Evolutionary conservation across 1,284 basidiomycete species (phyloP), one percentile per base, ranked within the genome.

Genomic region (Leccinum cinnamomeum): DNA sequence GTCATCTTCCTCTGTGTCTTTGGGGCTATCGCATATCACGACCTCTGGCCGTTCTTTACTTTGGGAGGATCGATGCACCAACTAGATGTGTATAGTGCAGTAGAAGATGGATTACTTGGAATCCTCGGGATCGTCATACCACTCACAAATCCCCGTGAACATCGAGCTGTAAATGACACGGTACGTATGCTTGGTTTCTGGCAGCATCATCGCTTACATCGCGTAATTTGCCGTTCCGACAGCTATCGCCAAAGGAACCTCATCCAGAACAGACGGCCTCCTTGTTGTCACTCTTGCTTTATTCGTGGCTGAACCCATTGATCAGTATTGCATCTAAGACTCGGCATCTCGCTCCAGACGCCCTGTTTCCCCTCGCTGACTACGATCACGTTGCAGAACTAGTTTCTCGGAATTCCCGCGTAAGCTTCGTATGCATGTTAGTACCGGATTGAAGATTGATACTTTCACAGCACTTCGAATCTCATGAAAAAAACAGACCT

Each of bases 231-330:
- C 46, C 33, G 16, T 44, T 20, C 30, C 25, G 10, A 33, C 30
- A 66, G 65, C 8, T 18, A 12, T 39, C 33, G 25, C n/a, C 25
- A 25, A 84, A 82, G n/a, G 84, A 88, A 68, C 79, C 82, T 7
- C 87, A 85, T 72, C 85, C 86, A 3, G 88, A 91, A 68, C 89
- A 91, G 70, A 88, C 85, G 0, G 82, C 87, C 0, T 84, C 87
- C 0, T 75, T 84, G 55, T 67, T 87, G 16, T 87, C 83, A 3
- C 76, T 86, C 64, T 53, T 81, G 14, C 78, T 84, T 46, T 91
- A 82, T 73, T 77, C 79, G 30, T 91, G 85, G 77, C 75, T 90
- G 69, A 81, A 88, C 61, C 75, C 77, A 0, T 72, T 87, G 53
- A 78, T 89, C 53, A 78, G 78, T 11, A 60, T 75, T 25, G 83